These are phyloP conservation scores for Ogataea thermomethanolica DNA, from an alignment of 805 yeast genomes.

Conservation along the genomic window DNA sequence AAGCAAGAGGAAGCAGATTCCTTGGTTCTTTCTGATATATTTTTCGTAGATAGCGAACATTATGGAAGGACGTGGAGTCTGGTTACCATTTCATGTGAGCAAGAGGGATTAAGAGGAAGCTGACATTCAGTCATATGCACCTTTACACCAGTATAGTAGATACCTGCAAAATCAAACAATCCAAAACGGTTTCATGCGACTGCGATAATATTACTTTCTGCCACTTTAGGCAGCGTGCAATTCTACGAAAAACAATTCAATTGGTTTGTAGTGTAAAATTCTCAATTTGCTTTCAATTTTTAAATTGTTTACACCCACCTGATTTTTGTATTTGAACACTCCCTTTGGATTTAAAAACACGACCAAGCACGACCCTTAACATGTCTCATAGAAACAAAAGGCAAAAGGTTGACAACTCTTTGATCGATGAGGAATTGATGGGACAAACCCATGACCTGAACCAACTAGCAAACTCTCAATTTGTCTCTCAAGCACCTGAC, in stretches of 20 bases:
- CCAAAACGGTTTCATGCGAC: background rate
- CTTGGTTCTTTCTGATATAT: conserved; percentile 41
- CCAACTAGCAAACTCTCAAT: conserved; percentile 16
- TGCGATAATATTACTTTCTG: background rate
- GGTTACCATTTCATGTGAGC: background rate
- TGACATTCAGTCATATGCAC: background rate
- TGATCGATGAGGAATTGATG: conserved; percentile 25
- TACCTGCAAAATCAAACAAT: background rate
- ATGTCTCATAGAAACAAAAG: conserved; percentile 22
- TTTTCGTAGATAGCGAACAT: conserved; percentile 7
- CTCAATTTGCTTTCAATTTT: conserved; percentile 2
- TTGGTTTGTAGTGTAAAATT: conserved; percentile 3
- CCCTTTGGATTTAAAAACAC: conserved; percentile 17
- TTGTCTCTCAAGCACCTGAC: conserved; percentile 17
- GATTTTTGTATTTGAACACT: conserved; percentile 19
- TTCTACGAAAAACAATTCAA: background rate
- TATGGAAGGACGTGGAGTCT: background rate
- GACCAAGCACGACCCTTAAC: conserved; percentile 11
- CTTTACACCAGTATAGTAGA: conserved; percentile 5
- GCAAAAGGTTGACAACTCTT: conserved; percentile 22
- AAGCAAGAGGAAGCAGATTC: conserved; percentile 52
- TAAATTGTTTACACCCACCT: conserved; percentile 8
- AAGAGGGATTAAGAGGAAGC: conserved; percentile 3
- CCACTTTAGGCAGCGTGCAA: background rate
- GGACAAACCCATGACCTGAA: conserved; percentile 19